Evolutionary conservation across 2,329 filamentous ascomycete species (phyloP), one percentile per base, ranked within the genome.

Genomic region (Colletotrichum cordylinicola): DNA sequence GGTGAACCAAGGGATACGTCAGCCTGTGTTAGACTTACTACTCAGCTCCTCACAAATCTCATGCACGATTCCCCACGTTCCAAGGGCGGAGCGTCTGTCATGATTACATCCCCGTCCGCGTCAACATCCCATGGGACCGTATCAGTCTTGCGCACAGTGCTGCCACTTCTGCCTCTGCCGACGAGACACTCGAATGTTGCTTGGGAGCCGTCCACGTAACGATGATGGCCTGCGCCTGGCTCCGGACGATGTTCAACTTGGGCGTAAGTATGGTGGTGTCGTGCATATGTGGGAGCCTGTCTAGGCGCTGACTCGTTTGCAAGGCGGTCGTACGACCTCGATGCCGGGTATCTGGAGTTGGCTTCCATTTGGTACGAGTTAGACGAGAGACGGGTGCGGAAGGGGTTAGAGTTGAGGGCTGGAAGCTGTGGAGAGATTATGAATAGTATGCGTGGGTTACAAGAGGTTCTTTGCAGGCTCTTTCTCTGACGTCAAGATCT

Each of bases 231-330:
- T 52, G 43, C 0, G n/a, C n/a, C 43, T 21, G 4, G 21, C 8
- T 13, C n/a, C n/a, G n/a, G 43, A 0, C 2, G 4, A 52, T 7
- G 13, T 0, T 52, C n/a, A 48, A 1, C 1, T 48, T 48, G 43
- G n/a, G 1, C 3, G 10, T 21, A 21, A 3, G 39, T 48, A 4
- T 48, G 43, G 6, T 48, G 7, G 6, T 13, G n/a, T 12, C 2
- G 9, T 2, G 43, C 5, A 21, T 48, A 21, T 1, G 43, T 2
- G 43, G 43, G 43, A 21, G 4, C n/a, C 0, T 48, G 43, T 48
- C 0, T 48, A 48, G 18, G 6, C 2, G 18, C 1, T 0, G 39
- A 18, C 1, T n/a, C 43, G 1, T 48, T 48, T 0, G 1, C 6
- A 13, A 13, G n/a, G 6, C 43, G 6, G 43, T 21, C n/a, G n/a